These are phyloP conservation scores for Alternaria sp. DNA, from an alignment of 2,329 filamentous ascomycete genomes.

Conservation along the genomic window DNA sequence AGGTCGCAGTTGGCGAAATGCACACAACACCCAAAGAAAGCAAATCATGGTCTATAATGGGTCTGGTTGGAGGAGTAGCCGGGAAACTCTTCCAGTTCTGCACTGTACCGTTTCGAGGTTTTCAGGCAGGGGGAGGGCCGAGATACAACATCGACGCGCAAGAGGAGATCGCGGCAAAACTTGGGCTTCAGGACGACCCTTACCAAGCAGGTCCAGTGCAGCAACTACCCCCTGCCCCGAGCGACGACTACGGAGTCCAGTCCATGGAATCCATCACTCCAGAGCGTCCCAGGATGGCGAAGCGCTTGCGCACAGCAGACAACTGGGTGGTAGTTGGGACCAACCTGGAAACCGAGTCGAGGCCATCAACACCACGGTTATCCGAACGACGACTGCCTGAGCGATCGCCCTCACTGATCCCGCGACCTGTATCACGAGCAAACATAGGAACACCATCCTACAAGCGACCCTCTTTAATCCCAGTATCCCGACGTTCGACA, in stretches of 20 bases:
- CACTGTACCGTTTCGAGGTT: constrained; percentile 76
- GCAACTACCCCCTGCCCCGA: constrained; percentile 61
- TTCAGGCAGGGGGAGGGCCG: constrained; percentile 82
- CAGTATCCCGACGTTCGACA: constrained; percentile 53
- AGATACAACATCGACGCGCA: constrained; percentile 68
- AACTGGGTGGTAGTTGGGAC: constrained; percentile 60
- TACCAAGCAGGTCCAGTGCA: constrained; percentile 32
- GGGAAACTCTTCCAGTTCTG: constrained; percentile 89
- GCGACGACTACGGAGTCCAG: constrained; percentile 58
- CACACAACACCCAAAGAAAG: constrained; percentile 32
- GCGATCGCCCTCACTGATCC: constrained; percentile 47
- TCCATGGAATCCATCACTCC: constrained; percentile 56
- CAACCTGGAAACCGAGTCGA: constrained; percentile 64
- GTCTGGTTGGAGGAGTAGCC: constrained; percentile 70
- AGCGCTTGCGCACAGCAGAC: constrained; percentile 59
- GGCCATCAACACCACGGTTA: constrained; percentile 55
- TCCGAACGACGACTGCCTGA: constrained; percentile 44
- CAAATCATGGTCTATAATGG: constrained; percentile 58
- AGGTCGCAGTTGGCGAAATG: constrained; percentile 20
- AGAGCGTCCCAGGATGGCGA: constrained; percentile 56
- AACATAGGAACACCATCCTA: constrained; percentile 27
- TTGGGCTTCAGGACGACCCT: constrained; percentile 36
- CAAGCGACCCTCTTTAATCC: constrained; percentile 55
- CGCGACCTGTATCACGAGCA: constrained; percentile 42
- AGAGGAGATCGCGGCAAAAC: constrained; percentile 36